Conservation (phyloP, 1,284 basidiomycete species). For the Microbotryum saponariae region DNA sequence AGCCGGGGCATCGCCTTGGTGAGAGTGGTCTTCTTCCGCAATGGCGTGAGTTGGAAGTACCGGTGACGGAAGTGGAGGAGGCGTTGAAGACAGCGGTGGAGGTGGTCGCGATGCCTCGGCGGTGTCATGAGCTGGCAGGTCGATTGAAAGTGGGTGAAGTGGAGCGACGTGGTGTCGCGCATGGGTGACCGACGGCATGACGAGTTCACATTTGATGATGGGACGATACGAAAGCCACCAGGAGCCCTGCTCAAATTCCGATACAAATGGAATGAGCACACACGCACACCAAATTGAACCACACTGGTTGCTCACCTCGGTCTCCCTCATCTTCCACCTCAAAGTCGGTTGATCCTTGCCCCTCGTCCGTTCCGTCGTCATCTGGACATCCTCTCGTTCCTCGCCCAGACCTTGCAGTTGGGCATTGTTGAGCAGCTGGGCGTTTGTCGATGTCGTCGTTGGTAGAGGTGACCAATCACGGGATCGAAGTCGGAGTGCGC, state of each 20-base stretch:
- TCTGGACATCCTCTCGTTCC: no score
- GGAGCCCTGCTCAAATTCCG: constrained; percentile 9
- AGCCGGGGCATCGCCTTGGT: no score
- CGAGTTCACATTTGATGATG: constrained; percentile 23
- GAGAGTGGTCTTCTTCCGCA: no score
- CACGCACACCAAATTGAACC: no score
- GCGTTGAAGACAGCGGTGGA: no score
- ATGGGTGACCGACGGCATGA: constrained; percentile 11
- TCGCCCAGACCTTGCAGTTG: no score
- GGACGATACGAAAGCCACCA: constrained; percentile 31
- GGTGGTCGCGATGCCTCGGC: no score
- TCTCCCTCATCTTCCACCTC: constrained; percentile 24
- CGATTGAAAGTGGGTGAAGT: no score
- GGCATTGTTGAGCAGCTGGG: constrained; percentile 17
- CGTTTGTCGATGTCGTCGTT: constrained; percentile 24
- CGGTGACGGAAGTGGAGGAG: no score
- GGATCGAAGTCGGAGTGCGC: constrained; percentile 9
- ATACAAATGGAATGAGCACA: not conserved
- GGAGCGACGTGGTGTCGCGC: no score
- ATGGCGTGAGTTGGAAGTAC: no score
- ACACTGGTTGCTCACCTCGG: constrained; percentile 14
- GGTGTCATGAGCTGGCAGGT: no score
- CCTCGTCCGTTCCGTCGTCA: not conserved
- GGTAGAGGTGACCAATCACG: constrained; percentile 32
- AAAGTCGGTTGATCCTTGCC: constrained; percentile 24